Evolutionary conservation across 2,329 filamentous ascomycete species (phyloP).

Genomic region (Paraphaeosphaeria sporulosa): DNA sequence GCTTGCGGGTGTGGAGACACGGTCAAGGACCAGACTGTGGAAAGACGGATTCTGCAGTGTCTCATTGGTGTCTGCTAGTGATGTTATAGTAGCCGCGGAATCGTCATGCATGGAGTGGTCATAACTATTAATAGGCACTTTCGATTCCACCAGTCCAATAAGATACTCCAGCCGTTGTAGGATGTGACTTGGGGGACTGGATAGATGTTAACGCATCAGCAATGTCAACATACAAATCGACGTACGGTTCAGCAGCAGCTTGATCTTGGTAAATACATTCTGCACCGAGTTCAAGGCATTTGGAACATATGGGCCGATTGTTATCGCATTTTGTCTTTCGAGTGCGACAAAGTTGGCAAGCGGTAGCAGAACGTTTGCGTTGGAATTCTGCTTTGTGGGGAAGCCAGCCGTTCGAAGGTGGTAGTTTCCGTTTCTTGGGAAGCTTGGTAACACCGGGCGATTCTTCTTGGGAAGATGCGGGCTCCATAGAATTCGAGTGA

Average conservation of each 20-base stretch:
- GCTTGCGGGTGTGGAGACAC: background rate
- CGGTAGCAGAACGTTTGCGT: constrained; percentile 17
- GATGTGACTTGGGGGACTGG: constrained; percentile 1
- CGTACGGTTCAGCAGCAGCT: constrained; percentile 12
- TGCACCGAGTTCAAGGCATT: constrained; percentile 18
- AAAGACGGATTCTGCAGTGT: background rate
- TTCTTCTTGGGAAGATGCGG: background rate
- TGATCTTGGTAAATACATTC: constrained; percentile 20
- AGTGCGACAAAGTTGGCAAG: constrained; percentile 18
- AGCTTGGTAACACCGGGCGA: background rate
- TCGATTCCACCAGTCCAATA: background rate
- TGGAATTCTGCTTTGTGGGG: constrained; percentile 1
- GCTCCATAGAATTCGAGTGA: constrained; percentile 1
- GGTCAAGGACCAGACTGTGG: background rate
- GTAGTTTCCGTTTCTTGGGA: constrained; percentile 1
- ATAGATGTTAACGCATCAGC: background rate
- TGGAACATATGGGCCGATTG: constrained; percentile 21
- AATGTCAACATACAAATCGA: background rate
- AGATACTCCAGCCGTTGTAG: constrained; percentile 1
- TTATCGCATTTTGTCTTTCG: constrained; percentile 27
- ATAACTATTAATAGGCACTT: constrained; percentile 13
- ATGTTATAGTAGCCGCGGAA: background rate
- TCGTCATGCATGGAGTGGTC: background rate
- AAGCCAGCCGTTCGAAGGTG: background rate
- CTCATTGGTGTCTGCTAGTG: background rate